Conservation (phyloP, 2,329 filamentous ascomycete species). For the Pseudogymnoascus sp. region DNA sequence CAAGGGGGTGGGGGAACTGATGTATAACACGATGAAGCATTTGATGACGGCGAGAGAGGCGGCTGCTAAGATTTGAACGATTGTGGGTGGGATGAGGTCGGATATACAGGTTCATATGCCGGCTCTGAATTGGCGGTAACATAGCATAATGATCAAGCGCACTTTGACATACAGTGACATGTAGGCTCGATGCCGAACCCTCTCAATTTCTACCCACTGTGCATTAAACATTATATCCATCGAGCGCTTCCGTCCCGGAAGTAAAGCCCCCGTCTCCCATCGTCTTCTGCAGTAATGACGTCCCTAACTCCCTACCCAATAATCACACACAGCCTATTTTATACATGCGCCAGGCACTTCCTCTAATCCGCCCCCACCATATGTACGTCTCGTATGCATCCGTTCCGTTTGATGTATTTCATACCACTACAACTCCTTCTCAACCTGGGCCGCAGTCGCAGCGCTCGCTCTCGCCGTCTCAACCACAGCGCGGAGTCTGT, state of each 20-base stretch:
- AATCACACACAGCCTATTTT: background rate
- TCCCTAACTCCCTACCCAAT: background rate
- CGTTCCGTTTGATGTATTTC: background rate
- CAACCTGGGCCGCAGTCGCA: constrained; percentile 13
- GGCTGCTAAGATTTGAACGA: constrained; percentile 19
- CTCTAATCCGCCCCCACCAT: background rate
- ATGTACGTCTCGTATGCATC: background rate
- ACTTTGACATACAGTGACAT: background rate
- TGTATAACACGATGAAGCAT: constrained; percentile 75
- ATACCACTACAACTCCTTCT: constrained; percentile 20
- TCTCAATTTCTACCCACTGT: background rate
- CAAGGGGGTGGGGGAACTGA: constrained; percentile 58
- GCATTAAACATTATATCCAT: constrained; percentile 7
- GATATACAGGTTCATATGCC: background rate
- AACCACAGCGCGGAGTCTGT: constrained; percentile 19
- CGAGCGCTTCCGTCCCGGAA: background rate
- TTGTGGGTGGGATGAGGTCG: background rate
- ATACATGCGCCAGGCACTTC: constrained; percentile 5
- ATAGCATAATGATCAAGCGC: background rate
- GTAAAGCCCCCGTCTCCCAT: background rate
- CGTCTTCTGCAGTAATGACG: background rate
- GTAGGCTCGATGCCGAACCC: background rate
- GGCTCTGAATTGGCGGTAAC: background rate
- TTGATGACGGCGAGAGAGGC: constrained; percentile 42
- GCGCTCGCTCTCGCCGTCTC: constrained; percentile 11